These are phyloP conservation scores for Phytophthora palmivora DNA, from an alignment of 352 stramenopile species.

Conservation along the genomic window DNA sequence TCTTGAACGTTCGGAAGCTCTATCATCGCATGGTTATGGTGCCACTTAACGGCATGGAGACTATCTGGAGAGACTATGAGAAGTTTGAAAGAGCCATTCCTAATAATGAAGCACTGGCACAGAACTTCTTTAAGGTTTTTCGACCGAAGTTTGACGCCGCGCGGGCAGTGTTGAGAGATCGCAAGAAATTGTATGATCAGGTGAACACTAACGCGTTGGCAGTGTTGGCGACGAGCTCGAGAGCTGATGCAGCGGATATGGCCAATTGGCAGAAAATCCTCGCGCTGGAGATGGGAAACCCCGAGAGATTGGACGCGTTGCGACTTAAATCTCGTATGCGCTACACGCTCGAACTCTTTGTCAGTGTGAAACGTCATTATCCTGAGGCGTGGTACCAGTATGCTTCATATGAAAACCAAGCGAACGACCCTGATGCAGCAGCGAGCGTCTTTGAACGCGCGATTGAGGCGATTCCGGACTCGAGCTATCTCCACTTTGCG, in stretches of 20 bases:
- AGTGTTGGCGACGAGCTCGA: conserved; percentile 48
- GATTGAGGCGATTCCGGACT: conserved; percentile 81
- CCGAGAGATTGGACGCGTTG: conserved; percentile 81
- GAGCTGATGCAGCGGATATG: conserved; percentile 61
- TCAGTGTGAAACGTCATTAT: conserved; percentile 80
- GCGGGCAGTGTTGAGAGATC: conserved; percentile 79
- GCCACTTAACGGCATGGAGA: conserved; percentile 81
- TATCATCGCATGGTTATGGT: conserved; percentile 86
- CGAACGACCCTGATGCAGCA: conserved; percentile 74
- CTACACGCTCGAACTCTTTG: conserved; percentile 84
- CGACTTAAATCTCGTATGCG: conserved; percentile 82
- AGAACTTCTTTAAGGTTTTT: conserved; percentile 92
- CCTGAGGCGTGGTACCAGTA: conserved; percentile 91
- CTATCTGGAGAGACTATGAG: conserved; percentile 88
- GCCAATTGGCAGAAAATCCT: conserved; percentile 81
- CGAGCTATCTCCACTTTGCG: conserved; percentile 83
- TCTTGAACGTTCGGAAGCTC: conserved; percentile 81
- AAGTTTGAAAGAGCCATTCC: conserved; percentile 89
- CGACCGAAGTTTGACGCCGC: conserved; percentile 84
- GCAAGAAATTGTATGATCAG: conserved; percentile 84
- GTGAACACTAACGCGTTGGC: conserved; percentile 79
- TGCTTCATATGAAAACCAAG: conserved; percentile 80
- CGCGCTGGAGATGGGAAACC: conserved; percentile 80
- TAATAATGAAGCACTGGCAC: conserved; percentile 86
- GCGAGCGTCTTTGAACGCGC: conserved; percentile 73